A percentile compares a stretch with the other conserved stretches of the same genome.
phyloP scores from a whole-genome alignment of 2,329 filamentous ascomycete genomes.

The Arthrobotrys musiformis region DNA sequence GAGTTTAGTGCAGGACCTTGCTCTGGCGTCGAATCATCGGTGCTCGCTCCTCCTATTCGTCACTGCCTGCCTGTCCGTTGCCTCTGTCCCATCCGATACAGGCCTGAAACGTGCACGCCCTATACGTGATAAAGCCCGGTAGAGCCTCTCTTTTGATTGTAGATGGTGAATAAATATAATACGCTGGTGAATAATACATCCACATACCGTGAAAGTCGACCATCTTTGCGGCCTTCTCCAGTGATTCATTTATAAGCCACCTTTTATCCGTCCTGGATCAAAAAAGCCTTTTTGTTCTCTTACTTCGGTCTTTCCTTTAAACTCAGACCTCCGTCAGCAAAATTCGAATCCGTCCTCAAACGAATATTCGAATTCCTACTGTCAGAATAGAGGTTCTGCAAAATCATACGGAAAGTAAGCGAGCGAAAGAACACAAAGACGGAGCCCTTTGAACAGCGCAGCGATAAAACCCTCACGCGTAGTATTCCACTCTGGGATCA shows the following conservation, averaged over 20 bases:
- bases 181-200: slow-evolving; percentile 50
- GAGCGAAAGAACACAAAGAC: slow-evolving; percentile 24
- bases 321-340: slow-evolving; percentile 27
- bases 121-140: slow-evolving; percentile 54
- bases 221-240: slow-evolving; percentile 35
- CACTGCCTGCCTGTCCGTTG: slow-evolving; percentile 47
- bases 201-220: slow-evolving; percentile 51
- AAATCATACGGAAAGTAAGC: slow-evolving; percentile 12
- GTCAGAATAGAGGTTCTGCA: background rate
- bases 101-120: slow-evolving; percentile 52
- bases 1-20: slow-evolving; percentile 32
- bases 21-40: slow-evolving; percentile 39
- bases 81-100: slow-evolving; percentile 35
- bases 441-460: slow-evolving; percentile 4
- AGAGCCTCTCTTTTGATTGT: slow-evolving; percentile 46
- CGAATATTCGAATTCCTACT: background rate
- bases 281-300: slow-evolving; percentile 19
- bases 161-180: slow-evolving; percentile 51
- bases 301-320: background rate
- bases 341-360: slow-evolving; percentile 29
- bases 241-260: slow-evolving; percentile 55
- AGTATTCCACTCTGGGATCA: slow-evolving; percentile 3
- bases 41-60: slow-evolving; percentile 46
- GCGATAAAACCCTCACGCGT: slow-evolving; percentile 28
- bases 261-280: slow-evolving; percentile 29